A percentile compares a stretch with the other conserved stretches of the same genome.
phyloP scores from a whole-genome alignment of 1,139 yeast species.

The Yamadazyma trypodendri region DNA sequence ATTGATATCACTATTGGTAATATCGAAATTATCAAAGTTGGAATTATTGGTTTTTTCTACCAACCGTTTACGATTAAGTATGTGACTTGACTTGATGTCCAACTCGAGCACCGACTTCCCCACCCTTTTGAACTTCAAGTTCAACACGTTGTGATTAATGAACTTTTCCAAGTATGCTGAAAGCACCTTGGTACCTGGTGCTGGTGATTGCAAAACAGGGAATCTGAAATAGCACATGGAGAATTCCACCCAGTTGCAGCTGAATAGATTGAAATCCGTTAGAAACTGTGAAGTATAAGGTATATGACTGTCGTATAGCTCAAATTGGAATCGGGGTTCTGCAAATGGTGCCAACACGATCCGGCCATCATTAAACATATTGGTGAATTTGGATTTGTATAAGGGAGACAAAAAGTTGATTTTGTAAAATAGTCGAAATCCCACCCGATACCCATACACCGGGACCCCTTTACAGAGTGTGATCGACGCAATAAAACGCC shows the following conservation, averaged over 20 bases:
- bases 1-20: slow-evolving; percentile 24
- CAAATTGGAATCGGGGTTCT: slow-evolving; percentile 10
- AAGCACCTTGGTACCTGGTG: slow-evolving; percentile 8
- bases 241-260: slow-evolving; percentile 73
- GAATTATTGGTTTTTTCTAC: slow-evolving; percentile 49
- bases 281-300: slow-evolving; percentile 76
- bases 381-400: slow-evolving; percentile 57
- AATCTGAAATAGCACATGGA: slow-evolving; percentile 33
- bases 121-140: slow-evolving; percentile 42
- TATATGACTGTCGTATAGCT: slow-evolving; percentile 71
- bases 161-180: slow-evolving; percentile 18
- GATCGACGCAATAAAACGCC: slow-evolving; percentile 53
- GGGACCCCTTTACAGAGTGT: slow-evolving; percentile 74
- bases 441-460: slow-evolving; percentile 78
- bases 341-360: slow-evolving; percentile 20
- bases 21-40: slow-evolving; percentile 37
- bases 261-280: slow-evolving; percentile 78
- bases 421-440: slow-evolving; percentile 63
- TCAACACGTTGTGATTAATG: slow-evolving; percentile 27
- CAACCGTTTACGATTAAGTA: slow-evolving; percentile 52
- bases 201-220: slow-evolving; percentile 28
- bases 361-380: slow-evolving; percentile 53
- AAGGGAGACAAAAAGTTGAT: slow-evolving; percentile 66
- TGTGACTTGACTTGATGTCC: slow-evolving; percentile 60
- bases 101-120: slow-evolving; percentile 67